Conservation (phyloP, 257 asterid species). For the Thymus quinquecostatus region DNA sequence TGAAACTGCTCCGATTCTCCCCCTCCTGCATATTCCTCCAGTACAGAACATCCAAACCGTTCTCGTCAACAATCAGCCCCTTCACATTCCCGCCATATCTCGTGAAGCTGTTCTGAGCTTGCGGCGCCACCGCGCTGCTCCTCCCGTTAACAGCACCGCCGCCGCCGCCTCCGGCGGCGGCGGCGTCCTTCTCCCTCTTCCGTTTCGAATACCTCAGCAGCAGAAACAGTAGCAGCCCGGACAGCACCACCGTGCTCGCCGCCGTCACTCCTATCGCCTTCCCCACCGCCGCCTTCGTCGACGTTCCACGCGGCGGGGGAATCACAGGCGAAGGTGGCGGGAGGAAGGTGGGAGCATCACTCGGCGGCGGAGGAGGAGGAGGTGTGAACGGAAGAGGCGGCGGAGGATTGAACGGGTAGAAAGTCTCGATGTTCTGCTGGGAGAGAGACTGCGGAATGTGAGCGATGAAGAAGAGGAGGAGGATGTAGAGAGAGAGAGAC, state of each 20-base stretch:
- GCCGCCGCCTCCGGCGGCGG: neutral
- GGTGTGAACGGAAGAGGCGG: slow-evolving; percentile 25
- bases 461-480: slow-evolving; percentile 22
- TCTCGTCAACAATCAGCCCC: slow-evolving; percentile 86
- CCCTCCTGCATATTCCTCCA: slow-evolving; percentile 70
- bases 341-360: slow-evolving; percentile 4
- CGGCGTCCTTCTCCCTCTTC: slow-evolving; percentile 29
- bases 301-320: slow-evolving; percentile 32
- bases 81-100: slow-evolving; percentile 66
- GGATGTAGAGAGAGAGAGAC: slow-evolving; percentile 23
- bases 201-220: slow-evolving; percentile 40
- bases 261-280: slow-evolving; percentile 70
- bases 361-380: slow-evolving; percentile 27
- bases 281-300: slow-evolving; percentile 62
- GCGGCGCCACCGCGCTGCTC: slow-evolving; percentile 30
- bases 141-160: slow-evolving; percentile 1
- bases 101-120: slow-evolving; percentile 32
- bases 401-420: slow-evolving; percentile 54
- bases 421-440: slow-evolving; percentile 68
- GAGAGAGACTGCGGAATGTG: slow-evolving; percentile 39
- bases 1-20: slow-evolving; percentile 47
- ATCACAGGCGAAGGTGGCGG: slow-evolving; percentile 23
- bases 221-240: slow-evolving; percentile 51
- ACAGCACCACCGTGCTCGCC: slow-evolving; percentile 52
- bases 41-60: slow-evolving; percentile 89